Evolutionary conservation across 257 asterid genomes (phyloP), one percentile per base, ranked within the genome.

Genomic region (Petunia axillaris): DNA sequence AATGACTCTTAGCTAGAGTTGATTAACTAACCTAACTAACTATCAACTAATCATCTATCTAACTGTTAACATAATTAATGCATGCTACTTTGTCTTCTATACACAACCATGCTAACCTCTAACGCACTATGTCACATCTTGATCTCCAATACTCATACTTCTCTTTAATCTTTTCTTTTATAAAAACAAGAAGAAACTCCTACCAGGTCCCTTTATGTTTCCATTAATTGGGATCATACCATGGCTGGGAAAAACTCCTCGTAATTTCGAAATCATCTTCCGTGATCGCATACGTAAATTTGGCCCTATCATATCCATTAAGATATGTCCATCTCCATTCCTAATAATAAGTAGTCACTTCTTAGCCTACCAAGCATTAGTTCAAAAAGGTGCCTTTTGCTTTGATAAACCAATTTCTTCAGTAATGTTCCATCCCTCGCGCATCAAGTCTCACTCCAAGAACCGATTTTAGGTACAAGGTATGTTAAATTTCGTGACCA

Each of bases 401-500:
- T 43, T 73, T 3, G 81, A 77, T 39, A 40, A 13, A 46, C 82
- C 76, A 64, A n/a, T 89, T 59, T 86, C 87, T 2, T 84, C 84
- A 35, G 90, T 87, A 82, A 89, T 89, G 73, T 90, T 89, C 54
- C 85, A 88, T 52, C 88, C 86, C 36, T 80, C 85, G 16, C 87
- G 89, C 10, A 85, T 88, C 54, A 85, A 65, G 36, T 59, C 86
- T 9, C 74, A 86, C 86, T 82, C 90, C 75, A 68, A 59, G 53
- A 83, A 86, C n/a, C 88, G 91, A 36, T 85, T 85, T 0, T 81
- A 83, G 87, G 91, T 84, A 37, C 87, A 84, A 9, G 65, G 83
- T 1, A 6, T n/a, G 64, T 58, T 58, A 1, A 48, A 48, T 48
- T 48, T 0, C 2, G 54, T 3, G 2, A 48, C 2, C 54, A 48